Evolutionary conservation across 768 basidiomycete species (phyloP).

Genomic region (Boletellus emodensis): DNA sequence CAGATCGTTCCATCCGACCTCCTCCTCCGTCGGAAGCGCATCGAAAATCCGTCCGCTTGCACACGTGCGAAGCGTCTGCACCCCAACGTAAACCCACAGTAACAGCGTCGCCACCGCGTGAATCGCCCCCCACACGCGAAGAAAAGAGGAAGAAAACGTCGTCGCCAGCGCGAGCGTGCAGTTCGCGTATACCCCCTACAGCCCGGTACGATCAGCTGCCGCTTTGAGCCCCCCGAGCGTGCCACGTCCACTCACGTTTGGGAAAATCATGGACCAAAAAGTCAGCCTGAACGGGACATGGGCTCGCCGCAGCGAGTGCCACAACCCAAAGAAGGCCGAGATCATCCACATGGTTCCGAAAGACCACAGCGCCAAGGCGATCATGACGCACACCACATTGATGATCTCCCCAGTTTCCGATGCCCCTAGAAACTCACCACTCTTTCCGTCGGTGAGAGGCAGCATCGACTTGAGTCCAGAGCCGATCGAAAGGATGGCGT

Average conservation of each 20-base stretch:
- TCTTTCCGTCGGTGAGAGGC: constrained; percentile 32
- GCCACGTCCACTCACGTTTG: constrained; percentile 44
- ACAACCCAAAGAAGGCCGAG: constrained; percentile 50
- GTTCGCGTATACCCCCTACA: constrained; percentile 62
- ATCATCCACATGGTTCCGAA: constrained; percentile 61
- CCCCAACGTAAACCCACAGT: constrained; percentile 49
- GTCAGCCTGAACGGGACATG: constrained; percentile 50
- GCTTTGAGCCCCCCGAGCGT: background rate
- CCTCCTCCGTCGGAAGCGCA: constrained; percentile 38
- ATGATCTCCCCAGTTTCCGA: constrained; percentile 37
- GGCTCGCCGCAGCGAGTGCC: constrained; percentile 37
- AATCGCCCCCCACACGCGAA: constrained; percentile 55
- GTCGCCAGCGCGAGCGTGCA: constrained; percentile 51
- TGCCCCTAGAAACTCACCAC: constrained; percentile 34
- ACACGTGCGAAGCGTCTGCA: constrained; percentile 37
- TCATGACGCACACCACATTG: constrained; percentile 43
- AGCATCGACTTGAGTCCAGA: constrained; percentile 39
- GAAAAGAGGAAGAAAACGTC: constrained; percentile 49
- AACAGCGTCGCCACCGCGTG: constrained; percentile 49
- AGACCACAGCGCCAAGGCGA: constrained; percentile 55
- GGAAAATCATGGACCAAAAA: constrained; percentile 70
- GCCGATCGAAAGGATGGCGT: constrained; percentile 53
- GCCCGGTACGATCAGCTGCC: background rate
- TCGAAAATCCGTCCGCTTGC: constrained; percentile 40
- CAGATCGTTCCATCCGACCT: constrained; percentile 11